These are phyloP conservation scores for Flaveria ramosissima DNA, from an alignment of 129 eudicot genomes.

Conservation along the genomic window DNA sequence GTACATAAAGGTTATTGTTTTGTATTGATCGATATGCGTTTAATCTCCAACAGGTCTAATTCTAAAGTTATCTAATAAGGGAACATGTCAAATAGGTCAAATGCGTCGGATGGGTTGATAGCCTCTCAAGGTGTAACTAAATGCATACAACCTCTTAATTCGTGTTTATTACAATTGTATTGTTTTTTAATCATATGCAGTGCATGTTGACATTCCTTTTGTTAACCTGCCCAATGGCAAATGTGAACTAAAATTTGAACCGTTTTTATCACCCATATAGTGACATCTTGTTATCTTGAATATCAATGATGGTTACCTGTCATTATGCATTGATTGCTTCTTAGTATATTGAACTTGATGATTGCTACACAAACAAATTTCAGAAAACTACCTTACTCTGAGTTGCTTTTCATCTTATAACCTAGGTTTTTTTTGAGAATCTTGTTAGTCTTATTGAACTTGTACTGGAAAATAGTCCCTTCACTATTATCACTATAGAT, in stretches of 20 bases:
- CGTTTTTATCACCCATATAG: neutral
- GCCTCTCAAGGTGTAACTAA: neutral
- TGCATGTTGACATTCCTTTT: neutral
- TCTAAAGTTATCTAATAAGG: neutral
- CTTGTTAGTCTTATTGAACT: conserved; percentile 21
- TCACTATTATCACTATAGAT: conserved; percentile 3
- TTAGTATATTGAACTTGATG: conserved; percentile 2
- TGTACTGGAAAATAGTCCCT: neutral
- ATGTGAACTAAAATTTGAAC: neutral
- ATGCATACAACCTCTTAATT: neutral
- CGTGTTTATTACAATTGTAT: neutral
- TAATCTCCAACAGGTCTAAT: neutral
- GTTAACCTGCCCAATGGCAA: neutral
- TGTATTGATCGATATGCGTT: neutral
- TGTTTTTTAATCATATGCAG: neutral
- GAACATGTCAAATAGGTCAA: conserved; percentile 7
- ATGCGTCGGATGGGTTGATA: neutral
- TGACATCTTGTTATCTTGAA: neutral
- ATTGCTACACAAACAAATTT: neutral
- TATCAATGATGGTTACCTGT: neutral
- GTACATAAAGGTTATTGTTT: neutral
- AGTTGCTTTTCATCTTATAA: conserved; percentile 8
- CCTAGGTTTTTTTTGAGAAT: neutral
- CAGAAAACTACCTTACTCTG: neutral
- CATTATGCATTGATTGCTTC: conserved; percentile 5